Base-by-base conservation (phyloP, 495 filamentous ascomycete genomes). In the Xylaria bambusicola region DNA sequence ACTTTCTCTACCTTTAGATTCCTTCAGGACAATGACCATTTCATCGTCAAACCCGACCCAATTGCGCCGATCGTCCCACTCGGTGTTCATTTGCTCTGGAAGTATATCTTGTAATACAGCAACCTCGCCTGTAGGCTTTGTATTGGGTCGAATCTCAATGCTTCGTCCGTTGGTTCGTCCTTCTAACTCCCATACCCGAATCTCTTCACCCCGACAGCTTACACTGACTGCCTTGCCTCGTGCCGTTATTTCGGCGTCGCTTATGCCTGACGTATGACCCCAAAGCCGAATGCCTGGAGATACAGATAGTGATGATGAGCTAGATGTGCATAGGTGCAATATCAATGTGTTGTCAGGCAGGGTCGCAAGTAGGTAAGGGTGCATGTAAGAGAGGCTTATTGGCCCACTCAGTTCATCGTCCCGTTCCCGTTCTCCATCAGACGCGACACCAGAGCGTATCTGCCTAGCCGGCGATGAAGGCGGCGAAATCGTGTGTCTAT, bases 11-110 rank as follows among this genome's bases (percentile, higher is more conserved):
- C 90, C 76, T 9, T 33, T 38, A 61, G 81, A 84, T 67, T 93
- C 90, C 47, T 89, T 86, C 46, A 96, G 77, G 47, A 97, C 82
- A 58, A 97, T 86, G 9, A 98, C 90, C 71, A 90, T 88, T 73
- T 97, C 91, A 35, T 97, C 94, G 67, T 98, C 91, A 71, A 97
- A 98, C 3, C 91, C 91, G 13, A 93, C 83, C 84, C 87, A 96
- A 38, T 86, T 77, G 51, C 79, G 72, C 18, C 72, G 64, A 52
- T 78, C 73, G 33, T 70, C 63, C 66, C 62, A 66, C 18, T 65
- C 35, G 3, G 23, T 66, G 12, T 72, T 62, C 50, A 63, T 56
- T 17, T 46, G 55, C n/a, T 18, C 56, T 10, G 44, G n/a, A 17
- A 62, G 52, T 21, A 45, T 44, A 20, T 64, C 60, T 42, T 58